Percentiles rank a stretch among this genome's conserved stretches.
These are phyloP conservation scores for Citrus sinensis DNA, from an alignment of 345 rosid genomes.

Conservation along the genomic window DNA sequence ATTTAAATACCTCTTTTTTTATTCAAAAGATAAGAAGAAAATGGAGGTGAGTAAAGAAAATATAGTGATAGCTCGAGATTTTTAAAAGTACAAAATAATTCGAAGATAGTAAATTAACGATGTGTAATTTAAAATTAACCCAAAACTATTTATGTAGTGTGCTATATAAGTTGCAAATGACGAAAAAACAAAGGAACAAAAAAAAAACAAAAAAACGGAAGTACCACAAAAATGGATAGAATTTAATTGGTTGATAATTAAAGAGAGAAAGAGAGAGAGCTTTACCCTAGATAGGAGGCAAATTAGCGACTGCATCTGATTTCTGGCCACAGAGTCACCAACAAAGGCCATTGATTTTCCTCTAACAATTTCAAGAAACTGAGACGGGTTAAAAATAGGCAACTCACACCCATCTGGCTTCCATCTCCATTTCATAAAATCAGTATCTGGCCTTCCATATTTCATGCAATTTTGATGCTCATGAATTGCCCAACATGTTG, in stretches of 20 bases:
- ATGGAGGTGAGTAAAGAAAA: too few relatives aligned
- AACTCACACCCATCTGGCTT: slow-evolving; percentile 64
- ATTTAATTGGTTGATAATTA: not conserved
- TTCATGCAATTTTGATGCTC: slow-evolving; percentile 95
- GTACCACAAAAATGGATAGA: too few relatives aligned
- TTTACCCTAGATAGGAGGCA: slow-evolving; percentile 89
- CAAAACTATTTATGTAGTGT: too few relatives aligned
- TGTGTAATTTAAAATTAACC: too few relatives aligned
- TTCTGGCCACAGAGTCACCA: slow-evolving; percentile 87
- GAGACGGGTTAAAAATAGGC: slow-evolving; percentile 62
- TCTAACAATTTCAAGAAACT: slow-evolving; percentile 65
- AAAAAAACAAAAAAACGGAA: too few relatives aligned
- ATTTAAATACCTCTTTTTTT: too few relatives aligned
- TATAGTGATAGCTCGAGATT: too few relatives aligned
- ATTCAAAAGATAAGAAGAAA: too few relatives aligned
- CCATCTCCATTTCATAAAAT: slow-evolving; percentile 26
- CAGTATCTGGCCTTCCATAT: slow-evolving; percentile 75
- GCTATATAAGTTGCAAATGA: too few relatives aligned
- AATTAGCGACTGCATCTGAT: slow-evolving; percentile 95
- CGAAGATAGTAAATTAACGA: too few relatives aligned
- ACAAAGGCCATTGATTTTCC: slow-evolving; percentile 83
- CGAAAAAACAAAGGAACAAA: too few relatives aligned
- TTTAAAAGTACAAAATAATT: too few relatives aligned
- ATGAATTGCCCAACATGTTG: slow-evolving; percentile 93
- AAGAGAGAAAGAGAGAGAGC: not conserved